Evolutionary conservation across 2,329 filamentous ascomycete species (phyloP).

Genomic region (Sporothrix schenckii): DNA sequence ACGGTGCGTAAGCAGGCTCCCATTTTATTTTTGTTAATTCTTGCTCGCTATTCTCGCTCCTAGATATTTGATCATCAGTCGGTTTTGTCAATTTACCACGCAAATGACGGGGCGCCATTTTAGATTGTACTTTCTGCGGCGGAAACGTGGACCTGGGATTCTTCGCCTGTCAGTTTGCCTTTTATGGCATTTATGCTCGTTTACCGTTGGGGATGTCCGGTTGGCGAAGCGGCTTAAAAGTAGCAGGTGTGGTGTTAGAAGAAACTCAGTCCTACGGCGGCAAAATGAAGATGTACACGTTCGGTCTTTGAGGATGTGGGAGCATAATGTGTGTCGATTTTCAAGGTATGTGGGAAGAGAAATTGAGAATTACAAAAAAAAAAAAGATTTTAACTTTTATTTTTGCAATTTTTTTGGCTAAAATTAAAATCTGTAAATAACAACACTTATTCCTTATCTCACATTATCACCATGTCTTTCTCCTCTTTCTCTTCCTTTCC

Average conservation of each 20-base stretch:
- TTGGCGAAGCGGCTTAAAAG: conserved; percentile 17
- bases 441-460: too few relatives aligned
- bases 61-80: neutral
- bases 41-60: neutral
- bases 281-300: conserved; percentile 27
- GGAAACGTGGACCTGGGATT: conserved; percentile 14
- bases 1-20: neutral
- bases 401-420: too few relatives aligned
- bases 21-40: neutral
- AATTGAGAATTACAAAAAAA: too few relatives aligned
- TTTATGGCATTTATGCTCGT: neutral
- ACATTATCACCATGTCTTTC: too few relatives aligned
- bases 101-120: neutral
- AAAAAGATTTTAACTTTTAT: too few relatives aligned
- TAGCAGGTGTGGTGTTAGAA: neutral
- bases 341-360: too few relatives aligned
- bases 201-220: conserved; percentile 30
- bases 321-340: neutral
- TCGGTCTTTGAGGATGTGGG: neutral
- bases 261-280: neutral
- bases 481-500: neutral
- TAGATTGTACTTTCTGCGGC: neutral
- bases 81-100: neutral
- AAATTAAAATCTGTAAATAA: too few relatives aligned
- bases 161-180: neutral